Base-by-base conservation (phyloP, 768 basidiomycete genomes). In the Asterophora lycoperdoides region DNA sequence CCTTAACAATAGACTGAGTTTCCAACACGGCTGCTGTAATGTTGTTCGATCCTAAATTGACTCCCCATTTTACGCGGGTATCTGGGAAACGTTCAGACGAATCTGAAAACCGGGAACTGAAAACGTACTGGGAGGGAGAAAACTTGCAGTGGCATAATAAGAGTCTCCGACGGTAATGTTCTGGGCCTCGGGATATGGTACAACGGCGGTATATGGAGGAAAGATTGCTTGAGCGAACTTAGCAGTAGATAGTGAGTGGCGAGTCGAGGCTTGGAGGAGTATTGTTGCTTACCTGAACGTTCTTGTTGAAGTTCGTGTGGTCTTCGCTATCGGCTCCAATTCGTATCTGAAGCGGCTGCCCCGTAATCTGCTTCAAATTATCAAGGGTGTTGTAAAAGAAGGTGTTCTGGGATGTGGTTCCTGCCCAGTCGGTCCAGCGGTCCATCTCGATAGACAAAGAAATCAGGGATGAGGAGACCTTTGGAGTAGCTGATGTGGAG, bases 391-490 rank as follows among this genome's bases (percentile, higher is more conserved):
- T 83, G 69, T 71, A 72, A 49, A 81, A 77, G 61, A 84, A 86
- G 14, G 71, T 49, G 56, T 87, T 85, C 15, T 66, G 68, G 0
- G 70, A 63, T 4, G 69, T 70, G 11, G 65, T 64, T 2, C 85
- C 84, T 13, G 64, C 66, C 84, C 84, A 88, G 52, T 85, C 83
- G 8, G 71, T 67, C 83, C 83, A 86, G 26, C 79, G 69, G 55
- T 86, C 84, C 60, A 84, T 79, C 58, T 85, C 85, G 46, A 86
- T 76, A 28, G 83, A 86, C 54, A 86, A 77, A 0, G 80, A 82
- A 15, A 86, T 56, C 7, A 84, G 64, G 11, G 76, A 75, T 8
- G 72, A 70, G 7, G 68, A 63, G 1, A 84, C 63, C 23, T 6
- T 23, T 1, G 49, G 48, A 8, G 66, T 59, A 3, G 78, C 69